Evolutionary conservation across 164 flowering plant species (phyloP).

Genomic region (Nymphaea thermarum): DNA sequence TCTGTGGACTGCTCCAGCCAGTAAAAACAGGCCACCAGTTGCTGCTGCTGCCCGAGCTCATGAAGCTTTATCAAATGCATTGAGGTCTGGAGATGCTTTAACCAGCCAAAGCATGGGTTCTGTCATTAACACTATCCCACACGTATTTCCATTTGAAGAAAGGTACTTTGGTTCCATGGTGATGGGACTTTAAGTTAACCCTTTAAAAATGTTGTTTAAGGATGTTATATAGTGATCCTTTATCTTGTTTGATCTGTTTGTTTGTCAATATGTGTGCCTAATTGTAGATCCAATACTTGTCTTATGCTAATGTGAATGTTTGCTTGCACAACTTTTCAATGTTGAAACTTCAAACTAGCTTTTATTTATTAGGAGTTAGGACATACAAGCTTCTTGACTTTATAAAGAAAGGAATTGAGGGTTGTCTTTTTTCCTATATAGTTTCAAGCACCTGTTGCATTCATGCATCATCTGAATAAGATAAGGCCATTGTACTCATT

Average conservation of each 20-base stretch:
- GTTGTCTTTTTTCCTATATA: too few species aligned
- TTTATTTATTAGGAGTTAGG: too few species aligned
- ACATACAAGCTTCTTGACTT: too few species aligned
- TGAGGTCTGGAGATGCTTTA: constrained; percentile 33
- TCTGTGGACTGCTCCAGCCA: constrained; percentile 91
- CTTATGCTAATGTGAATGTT: too few species aligned
- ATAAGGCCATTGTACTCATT: too few species aligned
- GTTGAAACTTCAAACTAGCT: too few species aligned
- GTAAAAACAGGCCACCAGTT: constrained; percentile 63
- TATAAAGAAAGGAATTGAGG: too few species aligned
- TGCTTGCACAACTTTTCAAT: too few species aligned
- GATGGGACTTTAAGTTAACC: background rate
- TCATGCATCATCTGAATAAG: too few species aligned
- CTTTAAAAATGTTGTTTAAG: background rate
- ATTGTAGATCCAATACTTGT: too few species aligned
- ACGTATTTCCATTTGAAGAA: constrained; percentile 94
- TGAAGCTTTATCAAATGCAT: constrained; percentile 39
- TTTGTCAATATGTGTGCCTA: too few species aligned
- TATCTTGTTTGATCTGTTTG: background rate
- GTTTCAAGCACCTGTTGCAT: too few species aligned
- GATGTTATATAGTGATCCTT: background rate
- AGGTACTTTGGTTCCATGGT: constrained; percentile 29
- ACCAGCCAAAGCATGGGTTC: constrained; percentile 38
- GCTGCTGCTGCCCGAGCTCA: constrained; percentile 88
- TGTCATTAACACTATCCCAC: constrained; percentile 67